Evolutionary conservation across 169 alveolate genomes (phyloP).

Genomic region (Perkinsus chesapeaki): DNA sequence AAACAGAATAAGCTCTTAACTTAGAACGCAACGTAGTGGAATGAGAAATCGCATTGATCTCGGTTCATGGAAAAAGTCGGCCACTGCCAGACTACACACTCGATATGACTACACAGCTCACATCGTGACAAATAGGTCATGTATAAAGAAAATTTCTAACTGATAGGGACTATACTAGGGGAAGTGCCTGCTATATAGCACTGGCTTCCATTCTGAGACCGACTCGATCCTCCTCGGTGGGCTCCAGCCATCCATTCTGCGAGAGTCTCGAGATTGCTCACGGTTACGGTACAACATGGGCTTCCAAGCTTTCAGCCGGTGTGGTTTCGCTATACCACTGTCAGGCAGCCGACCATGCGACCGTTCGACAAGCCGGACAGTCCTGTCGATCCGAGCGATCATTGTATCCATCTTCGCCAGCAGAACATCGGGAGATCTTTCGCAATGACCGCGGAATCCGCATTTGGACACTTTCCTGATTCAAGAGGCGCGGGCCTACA

Average conservation of each 20-base stretch:
- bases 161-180: too few relatives aligned
- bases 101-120: background rate
- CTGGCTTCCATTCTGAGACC: background rate
- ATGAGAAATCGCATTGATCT: background rate
- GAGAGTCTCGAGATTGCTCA: too few relatives aligned
- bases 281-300: background rate
- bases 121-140: background rate
- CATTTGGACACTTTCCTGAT: background rate
- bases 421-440: background rate
- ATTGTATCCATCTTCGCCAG: background rate
- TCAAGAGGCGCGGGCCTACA: too few relatives aligned
- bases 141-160: background rate
- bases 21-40: too few relatives aligned
- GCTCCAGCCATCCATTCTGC: background rate
- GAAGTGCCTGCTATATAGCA: background rate
- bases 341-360: background rate
- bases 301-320: background rate
- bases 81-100: background rate
- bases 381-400: background rate
- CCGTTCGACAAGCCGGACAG: background rate
- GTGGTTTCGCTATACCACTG: background rate
- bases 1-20: too few relatives aligned
- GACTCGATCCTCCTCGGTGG: background rate
- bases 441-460: background rate
- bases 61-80: background rate